Conservation (phyloP, 176 grass and related monocot species). For the Alopecurus myosuroides region DNA sequence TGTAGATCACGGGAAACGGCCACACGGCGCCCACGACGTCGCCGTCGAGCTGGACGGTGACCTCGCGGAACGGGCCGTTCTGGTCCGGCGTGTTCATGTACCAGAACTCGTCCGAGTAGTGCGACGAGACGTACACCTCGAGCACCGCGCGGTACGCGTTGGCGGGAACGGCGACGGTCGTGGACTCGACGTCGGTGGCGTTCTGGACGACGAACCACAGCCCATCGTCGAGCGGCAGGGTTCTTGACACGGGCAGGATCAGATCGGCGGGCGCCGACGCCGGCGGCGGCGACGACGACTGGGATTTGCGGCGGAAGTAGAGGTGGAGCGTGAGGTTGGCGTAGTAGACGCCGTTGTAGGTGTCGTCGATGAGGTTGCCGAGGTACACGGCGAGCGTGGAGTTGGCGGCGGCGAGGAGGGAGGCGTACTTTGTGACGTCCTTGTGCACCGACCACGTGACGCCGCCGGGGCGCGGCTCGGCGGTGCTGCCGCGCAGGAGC, state of each 20-base stretch:
- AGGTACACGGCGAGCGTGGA: conserved; percentile 59
- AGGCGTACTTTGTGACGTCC: conserved; percentile 69
- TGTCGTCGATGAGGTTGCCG: conserved; percentile 66
- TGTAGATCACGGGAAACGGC: conserved; percentile 94
- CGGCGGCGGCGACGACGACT: background rate
- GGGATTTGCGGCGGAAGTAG: conserved; percentile 26
- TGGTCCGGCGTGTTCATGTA: conserved; percentile 85
- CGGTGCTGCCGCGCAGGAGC: conserved; percentile 70
- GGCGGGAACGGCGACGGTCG: conserved; percentile 38
- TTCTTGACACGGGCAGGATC: conserved; percentile 63
- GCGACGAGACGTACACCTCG: conserved; percentile 89
- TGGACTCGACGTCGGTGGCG: conserved; percentile 51
- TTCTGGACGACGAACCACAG: conserved; percentile 81
- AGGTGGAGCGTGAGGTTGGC: conserved; percentile 67
- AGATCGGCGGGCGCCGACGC: conserved; percentile 37
- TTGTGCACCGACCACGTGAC: conserved; percentile 63
- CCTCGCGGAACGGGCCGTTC: conserved; percentile 91
- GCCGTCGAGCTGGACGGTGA: conserved; percentile 57
- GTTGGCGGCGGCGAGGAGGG: conserved; percentile 40
- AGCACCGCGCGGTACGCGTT: conserved; percentile 84
- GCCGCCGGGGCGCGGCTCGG: conserved; percentile 54
- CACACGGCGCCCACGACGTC: conserved; percentile 75
- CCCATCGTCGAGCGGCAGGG: conserved; percentile 56
- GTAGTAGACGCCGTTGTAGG: conserved; percentile 64
- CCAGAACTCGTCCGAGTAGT: conserved; percentile 89